A percentile compares a stretch with the other conserved stretches of the same genome.
These are phyloP conservation scores for Vaccinium corymbosum DNA, from an alignment of 148 eudicot species.

Conservation along the genomic window DNA sequence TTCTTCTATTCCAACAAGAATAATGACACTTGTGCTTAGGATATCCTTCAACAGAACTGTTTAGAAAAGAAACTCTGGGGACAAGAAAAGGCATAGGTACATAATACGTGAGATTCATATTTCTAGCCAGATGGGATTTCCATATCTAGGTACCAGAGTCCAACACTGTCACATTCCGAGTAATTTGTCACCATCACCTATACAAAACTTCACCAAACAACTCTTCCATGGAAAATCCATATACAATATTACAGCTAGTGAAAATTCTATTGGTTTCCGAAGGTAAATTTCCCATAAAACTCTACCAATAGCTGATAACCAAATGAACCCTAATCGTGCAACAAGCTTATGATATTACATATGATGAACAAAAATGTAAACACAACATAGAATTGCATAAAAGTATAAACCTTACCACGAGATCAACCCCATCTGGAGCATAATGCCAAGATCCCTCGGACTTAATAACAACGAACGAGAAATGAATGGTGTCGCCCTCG, in stretches of 20 bases:
- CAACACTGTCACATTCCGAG: neutral
- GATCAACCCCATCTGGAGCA: slow-evolving; percentile 78
- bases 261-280: neutral
- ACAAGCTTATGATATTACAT: neutral
- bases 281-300: neutral
- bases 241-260: neutral
- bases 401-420: slow-evolving; percentile 53
- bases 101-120: neutral
- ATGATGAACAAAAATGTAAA: neutral
- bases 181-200: neutral
- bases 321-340: neutral
- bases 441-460: slow-evolving; percentile 70
- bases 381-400: neutral
- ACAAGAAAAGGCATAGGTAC: neutral
- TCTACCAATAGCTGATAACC: neutral
- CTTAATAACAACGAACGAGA: slow-evolving; percentile 83
- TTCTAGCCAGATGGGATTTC: neutral
- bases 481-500: slow-evolving; percentile 66
- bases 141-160: neutral
- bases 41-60: neutral
- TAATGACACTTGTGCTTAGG: too few species aligned
- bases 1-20: neutral
- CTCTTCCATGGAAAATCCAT: neutral
- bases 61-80: neutral
- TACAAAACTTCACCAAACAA: neutral